A percentile compares a stretch with the other conserved stretches of the same genome.
These are phyloP conservation scores for Zanthoxylum bungeanum DNA, from an alignment of 345 rosid species.

Conservation along the genomic window DNA sequence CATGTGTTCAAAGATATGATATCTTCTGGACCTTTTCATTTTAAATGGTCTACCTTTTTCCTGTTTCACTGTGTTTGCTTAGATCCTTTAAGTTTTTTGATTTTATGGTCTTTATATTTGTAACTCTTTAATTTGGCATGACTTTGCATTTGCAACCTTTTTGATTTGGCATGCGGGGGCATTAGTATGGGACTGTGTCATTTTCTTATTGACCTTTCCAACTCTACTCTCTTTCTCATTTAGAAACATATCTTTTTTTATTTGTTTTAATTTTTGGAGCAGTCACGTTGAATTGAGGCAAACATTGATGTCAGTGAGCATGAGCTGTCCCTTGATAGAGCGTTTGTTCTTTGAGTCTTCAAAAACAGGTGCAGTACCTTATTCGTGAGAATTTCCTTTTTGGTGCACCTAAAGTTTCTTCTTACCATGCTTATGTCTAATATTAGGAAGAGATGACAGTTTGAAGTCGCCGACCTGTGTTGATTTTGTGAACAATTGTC, in stretches of 20 bases:
- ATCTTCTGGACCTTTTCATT: neutral
- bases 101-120: constrained; percentile 1
- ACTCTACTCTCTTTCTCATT: neutral
- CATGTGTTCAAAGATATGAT: neutral
- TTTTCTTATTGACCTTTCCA: too few species aligned
- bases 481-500: constrained; percentile 71
- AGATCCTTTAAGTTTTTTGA: neutral
- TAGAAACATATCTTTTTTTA: neutral
- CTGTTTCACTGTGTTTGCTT: neutral
- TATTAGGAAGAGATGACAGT: constrained; percentile 67
- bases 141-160: neutral
- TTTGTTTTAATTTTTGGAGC: constrained; percentile 19
- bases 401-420: constrained; percentile 4
- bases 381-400: constrained; percentile 16
- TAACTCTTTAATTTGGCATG: neutral
- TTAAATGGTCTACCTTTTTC: neutral
- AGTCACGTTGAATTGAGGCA: constrained; percentile 66
- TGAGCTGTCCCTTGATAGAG: constrained; percentile 61
- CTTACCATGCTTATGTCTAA: constrained; percentile 22
- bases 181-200: neutral
- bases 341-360: constrained; percentile 72
- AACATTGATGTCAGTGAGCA: constrained; percentile 57
- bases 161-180: neutral
- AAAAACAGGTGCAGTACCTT: constrained; percentile 46
- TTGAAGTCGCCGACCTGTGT: constrained; percentile 53